Percentiles rank a stretch among this genome's conserved stretches.
These are phyloP conservation scores for Cyberlindnera veronae DNA, from an alignment of 805 yeast species.

Conservation along the genomic window DNA sequence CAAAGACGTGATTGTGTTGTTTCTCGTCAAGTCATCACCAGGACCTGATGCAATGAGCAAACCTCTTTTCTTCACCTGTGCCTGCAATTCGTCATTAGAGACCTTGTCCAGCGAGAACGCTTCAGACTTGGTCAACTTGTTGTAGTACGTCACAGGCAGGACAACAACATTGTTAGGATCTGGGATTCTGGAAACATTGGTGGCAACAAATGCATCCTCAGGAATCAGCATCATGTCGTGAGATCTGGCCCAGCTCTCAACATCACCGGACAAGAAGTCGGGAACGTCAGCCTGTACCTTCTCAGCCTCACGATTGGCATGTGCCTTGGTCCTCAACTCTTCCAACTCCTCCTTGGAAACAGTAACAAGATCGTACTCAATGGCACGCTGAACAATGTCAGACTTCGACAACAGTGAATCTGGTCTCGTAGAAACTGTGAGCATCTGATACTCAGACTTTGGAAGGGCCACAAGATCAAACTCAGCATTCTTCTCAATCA, in stretches of 20 bases:
- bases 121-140: constrained; percentile 48
- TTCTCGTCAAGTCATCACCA: constrained; percentile 14
- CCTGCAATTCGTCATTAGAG: constrained; percentile 41
- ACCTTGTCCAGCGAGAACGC: constrained; percentile 42
- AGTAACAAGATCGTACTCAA: constrained; percentile 33
- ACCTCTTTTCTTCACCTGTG: constrained; percentile 49
- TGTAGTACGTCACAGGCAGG: constrained; percentile 61
- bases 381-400: constrained; percentile 26
- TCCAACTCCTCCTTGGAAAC: constrained; percentile 34
- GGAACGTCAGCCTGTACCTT: background rate
- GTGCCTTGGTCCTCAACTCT: constrained; percentile 27
- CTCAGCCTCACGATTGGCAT: constrained; percentile 8
- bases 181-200: constrained; percentile 53
- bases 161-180: constrained; percentile 57
- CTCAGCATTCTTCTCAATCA: constrained; percentile 23
- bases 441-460: constrained; percentile 3
- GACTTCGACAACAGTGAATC: constrained; percentile 14
- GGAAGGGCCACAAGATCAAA: constrained; percentile 30
- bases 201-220: constrained; percentile 54
- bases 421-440: background rate
- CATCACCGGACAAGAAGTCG: constrained; percentile 9
- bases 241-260: constrained; percentile 35
- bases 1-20: constrained; percentile 23
- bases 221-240: constrained; percentile 56
- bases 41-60: constrained; percentile 28